Evolutionary conservation across 768 basidiomycete species (phyloP).

Genomic region (Termitomyces titanicus): DNA sequence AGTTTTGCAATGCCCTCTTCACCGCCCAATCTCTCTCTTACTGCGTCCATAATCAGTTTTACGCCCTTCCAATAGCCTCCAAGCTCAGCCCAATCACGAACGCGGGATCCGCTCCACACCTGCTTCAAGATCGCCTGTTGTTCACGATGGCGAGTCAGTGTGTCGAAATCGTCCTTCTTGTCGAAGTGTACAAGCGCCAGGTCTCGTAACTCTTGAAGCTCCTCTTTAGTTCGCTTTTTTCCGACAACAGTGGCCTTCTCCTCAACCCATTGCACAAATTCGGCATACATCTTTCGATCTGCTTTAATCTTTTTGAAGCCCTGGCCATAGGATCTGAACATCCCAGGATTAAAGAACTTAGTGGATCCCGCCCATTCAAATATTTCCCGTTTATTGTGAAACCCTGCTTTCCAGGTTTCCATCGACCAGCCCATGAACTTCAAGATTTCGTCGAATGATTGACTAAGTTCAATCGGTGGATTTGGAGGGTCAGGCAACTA

Average conservation of each 20-base stretch:
- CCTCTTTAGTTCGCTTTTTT: slow-evolving; percentile 8
- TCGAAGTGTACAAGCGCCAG: slow-evolving; percentile 51
- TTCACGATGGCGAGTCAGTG: slow-evolving; percentile 25
- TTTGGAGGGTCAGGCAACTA: slow-evolving; percentile 38
- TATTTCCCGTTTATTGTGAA: slow-evolving; percentile 47
- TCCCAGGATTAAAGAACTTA: slow-evolving; percentile 44
- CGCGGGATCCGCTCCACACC: slow-evolving; percentile 45
- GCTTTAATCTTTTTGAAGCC: slow-evolving; percentile 41
- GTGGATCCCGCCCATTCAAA: slow-evolving; percentile 60
- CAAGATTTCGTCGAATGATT: slow-evolving; percentile 46
- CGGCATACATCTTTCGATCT: slow-evolving; percentile 56
- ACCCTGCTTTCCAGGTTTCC: slow-evolving; percentile 51
- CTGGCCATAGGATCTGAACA: slow-evolving; percentile 31
- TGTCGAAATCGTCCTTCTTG: slow-evolving; percentile 46
- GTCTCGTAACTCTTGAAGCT: slow-evolving; percentile 23
- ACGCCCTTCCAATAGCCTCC: slow-evolving; percentile 41
- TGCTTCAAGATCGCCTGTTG: slow-evolving; percentile 33
- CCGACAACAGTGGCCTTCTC: slow-evolving; percentile 14
- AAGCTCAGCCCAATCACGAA: slow-evolving; percentile 53
- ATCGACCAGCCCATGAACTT: slow-evolving; percentile 56
- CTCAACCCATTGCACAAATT: slow-evolving; percentile 52
- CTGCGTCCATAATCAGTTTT: slow-evolving; percentile 44
- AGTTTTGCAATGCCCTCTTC: slow-evolving; percentile 38
- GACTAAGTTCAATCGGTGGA: slow-evolving; percentile 43
- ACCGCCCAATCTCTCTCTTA: slow-evolving; percentile 45